Percentiles rank a stretch among this genome's conserved stretches.
phyloP scores from a whole-genome alignment of 1,284 basidiomycete genomes.

The Ustilago shanxiensis region DNA sequence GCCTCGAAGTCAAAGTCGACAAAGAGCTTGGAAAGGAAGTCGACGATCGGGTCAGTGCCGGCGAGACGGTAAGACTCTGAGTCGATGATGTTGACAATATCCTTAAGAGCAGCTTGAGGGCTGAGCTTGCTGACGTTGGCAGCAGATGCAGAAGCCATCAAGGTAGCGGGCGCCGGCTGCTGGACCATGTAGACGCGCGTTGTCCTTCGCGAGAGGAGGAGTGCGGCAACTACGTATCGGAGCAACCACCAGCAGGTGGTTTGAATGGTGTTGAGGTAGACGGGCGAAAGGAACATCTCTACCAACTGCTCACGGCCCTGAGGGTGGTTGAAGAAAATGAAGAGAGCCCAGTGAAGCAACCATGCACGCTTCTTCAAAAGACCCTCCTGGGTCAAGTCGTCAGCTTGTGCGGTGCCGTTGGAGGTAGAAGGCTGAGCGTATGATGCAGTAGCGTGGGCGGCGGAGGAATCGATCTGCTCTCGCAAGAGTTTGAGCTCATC shows the following conservation, averaged over 20 bases:
- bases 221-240: constrained; percentile 91
- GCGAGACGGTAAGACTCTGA: constrained; percentile 74
- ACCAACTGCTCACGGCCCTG: constrained; percentile 92
- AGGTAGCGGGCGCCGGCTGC: constrained; percentile 46
- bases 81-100: constrained; percentile 66
- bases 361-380: constrained; percentile 93
- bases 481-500: constrained; percentile 93
- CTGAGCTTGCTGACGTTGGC: constrained; percentile 61
- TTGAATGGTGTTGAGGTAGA: constrained; percentile 98
- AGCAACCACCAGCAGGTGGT: constrained; percentile 95
- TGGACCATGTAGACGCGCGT: constrained; percentile 65
- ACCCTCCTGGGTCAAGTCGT: constrained; percentile 72
- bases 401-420: constrained; percentile 34
- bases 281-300: constrained; percentile 93
- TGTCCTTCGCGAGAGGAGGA: constrained; percentile 86
- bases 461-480: constrained; percentile 82
- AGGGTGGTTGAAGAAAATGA: constrained; percentile 97
- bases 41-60: constrained; percentile 91
- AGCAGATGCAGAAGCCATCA: constrained; percentile 45
- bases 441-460: constrained; percentile 45
- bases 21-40: constrained; percentile 92
- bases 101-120: constrained; percentile 66
- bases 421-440: constrained; percentile 49
- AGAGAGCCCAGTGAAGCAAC: constrained; percentile 97
- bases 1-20: constrained; percentile 91